Evolutionary conservation across 768 basidiomycete species (phyloP), one percentile per base, ranked within the genome.

Genomic region (Mycena epipterygia): DNA sequence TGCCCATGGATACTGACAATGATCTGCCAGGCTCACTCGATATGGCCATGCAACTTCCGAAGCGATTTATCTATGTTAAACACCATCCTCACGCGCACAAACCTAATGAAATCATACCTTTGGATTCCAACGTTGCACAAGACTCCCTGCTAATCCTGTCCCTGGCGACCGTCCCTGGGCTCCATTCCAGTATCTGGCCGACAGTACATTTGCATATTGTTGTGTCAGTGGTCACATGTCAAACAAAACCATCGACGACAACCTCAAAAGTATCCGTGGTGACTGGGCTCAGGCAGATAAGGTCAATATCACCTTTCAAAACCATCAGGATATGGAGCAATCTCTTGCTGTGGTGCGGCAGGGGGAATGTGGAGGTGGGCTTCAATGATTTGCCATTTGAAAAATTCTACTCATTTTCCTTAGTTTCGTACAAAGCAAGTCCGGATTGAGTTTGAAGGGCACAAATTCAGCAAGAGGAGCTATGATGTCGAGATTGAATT

Each of bases 391-490:
- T 14, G 14, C 35, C 8, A 37, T 37, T 37, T 37, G 35, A 37
- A 14, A 37, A 37, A 37, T 7, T 37, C 8, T 37, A 37, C 35
- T 37, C 13, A 49, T 35, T 12, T 48, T 5, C 23, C 9, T 16
- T 60, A 76, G 75, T 76, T 76, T 49, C 39, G 42, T n/a, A 32
- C 35, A 14, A 70, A 23, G n/a, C 23, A 27, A 5, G 41, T 76
- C 27, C 21, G 30, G 4, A 56, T 67, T 14, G 64, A 59, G 4
- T 75, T 69, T 39, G 48, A 70, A 8, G 73, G 73, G 12, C 39
- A 30, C 9, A 35, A 58, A 4, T 56, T 64, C 37, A 48, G 64
- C 8, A 64, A 56, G 21, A 41, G 6, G 35, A 37, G 35, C 25
- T 70, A 72, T 48, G 37, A 55, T 1, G 70, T 70, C n/a, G 63